A percentile compares a stretch with the other conserved stretches of the same genome.
These are phyloP conservation scores for Apiotrichum brassicae DNA, from an alignment of 1,284 basidiomycete species.

Conservation along the genomic window DNA sequence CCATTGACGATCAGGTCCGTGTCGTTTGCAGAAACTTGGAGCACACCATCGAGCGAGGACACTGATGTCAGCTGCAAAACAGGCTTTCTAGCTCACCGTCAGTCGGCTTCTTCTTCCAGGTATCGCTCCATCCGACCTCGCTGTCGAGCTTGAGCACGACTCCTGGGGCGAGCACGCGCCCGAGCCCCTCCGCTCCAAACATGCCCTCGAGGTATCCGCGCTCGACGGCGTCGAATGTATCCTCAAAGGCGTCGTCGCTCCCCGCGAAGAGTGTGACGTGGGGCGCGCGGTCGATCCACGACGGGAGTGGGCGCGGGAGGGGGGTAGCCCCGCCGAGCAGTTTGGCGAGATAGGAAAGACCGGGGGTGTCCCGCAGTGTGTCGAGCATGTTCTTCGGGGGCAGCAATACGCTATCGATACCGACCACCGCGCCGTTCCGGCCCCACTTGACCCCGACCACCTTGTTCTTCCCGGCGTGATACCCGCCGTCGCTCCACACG, in stretches of 20 bases:
- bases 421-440: constrained; percentile 71
- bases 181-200: constrained; percentile 71
- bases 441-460: constrained; percentile 50
- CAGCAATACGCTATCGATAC: constrained; percentile 67
- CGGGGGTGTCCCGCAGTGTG: constrained; percentile 55
- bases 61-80: constrained; percentile 4
- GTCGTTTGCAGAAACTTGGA: constrained; percentile 57
- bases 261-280: constrained; percentile 88
- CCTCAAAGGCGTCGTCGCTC: constrained; percentile 69
- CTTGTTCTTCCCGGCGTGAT: constrained; percentile 33
- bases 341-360: constrained; percentile 60
- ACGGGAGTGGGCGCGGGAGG: constrained; percentile 59
- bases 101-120: constrained; percentile 23
- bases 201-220: constrained; percentile 76
- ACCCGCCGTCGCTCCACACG: not conserved
- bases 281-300: constrained; percentile 47
- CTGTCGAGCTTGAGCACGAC: constrained; percentile 51
- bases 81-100: constrained; percentile 14
- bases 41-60: constrained; percentile 54
- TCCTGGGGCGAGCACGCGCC: constrained; percentile 70
- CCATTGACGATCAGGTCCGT: constrained; percentile 58
- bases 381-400: constrained; percentile 67
- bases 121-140: constrained; percentile 37
- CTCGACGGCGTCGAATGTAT: constrained; percentile 59
- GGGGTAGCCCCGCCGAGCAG: constrained; percentile 55